These are phyloP conservation scores for Exophiala oligosperma DNA, from an alignment of 2,329 filamentous ascomycete genomes.

Conservation along the genomic window DNA sequence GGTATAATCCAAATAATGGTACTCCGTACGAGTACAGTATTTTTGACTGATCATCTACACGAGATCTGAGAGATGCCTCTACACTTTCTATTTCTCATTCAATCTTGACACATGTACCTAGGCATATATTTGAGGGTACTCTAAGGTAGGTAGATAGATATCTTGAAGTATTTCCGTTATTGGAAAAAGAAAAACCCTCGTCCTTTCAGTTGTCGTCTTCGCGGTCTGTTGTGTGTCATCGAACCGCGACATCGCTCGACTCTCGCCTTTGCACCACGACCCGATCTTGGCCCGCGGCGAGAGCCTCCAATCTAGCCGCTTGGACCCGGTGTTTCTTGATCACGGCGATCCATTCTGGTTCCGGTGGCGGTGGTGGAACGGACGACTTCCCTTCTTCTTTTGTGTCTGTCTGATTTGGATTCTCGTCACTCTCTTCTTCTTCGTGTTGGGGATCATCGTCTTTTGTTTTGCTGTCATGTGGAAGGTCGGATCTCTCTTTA, in stretches of 20 bases:
- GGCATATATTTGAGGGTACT: too few relatives aligned
- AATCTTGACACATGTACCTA: too few relatives aligned
- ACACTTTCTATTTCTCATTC: too few relatives aligned
- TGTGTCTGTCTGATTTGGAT: conserved; percentile 74
- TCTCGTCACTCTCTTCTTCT: conserved; percentile 45
- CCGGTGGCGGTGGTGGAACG: background rate
- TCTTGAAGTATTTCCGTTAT: too few relatives aligned
- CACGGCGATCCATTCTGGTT: conserved; percentile 29
- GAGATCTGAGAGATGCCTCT: too few relatives aligned
- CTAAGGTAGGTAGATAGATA: too few relatives aligned
- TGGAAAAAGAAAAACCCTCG: too few relatives aligned
- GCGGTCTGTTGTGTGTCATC: background rate
- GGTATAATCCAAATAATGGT: too few relatives aligned
- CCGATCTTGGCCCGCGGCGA: conserved; percentile 27
- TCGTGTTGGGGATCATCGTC: background rate
- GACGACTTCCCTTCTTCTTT: background rate
- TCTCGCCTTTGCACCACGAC: conserved; percentile 11
- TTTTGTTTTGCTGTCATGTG: background rate
- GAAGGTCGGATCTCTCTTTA: background rate
- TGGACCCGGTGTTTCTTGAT: conserved; percentile 32
- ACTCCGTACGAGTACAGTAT: too few relatives aligned
- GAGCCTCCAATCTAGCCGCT: conserved; percentile 27
- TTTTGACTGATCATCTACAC: too few relatives aligned
- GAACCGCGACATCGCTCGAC: conserved; percentile 10
- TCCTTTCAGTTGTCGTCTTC: too few relatives aligned